A percentile compares a stretch with the other conserved stretches of the same genome.
phyloP scores from a whole-genome alignment of 1,139 yeast species.

The Hansenula sp. region DNA sequence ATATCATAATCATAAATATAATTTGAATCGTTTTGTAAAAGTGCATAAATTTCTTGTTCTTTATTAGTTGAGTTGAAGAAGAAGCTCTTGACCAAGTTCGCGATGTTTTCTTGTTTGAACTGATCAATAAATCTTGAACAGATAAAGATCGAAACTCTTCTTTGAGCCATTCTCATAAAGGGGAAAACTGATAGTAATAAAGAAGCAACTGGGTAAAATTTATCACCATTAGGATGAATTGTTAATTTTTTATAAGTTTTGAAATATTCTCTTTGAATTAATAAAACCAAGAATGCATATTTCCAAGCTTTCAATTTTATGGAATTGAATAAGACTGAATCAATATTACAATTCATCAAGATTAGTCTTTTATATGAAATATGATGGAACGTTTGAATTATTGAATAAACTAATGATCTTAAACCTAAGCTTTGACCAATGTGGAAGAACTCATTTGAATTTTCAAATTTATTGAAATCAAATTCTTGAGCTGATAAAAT shows the following conservation, averaged over 20 bases:
- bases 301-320: neutral
- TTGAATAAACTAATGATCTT: slow-evolving; percentile 6
- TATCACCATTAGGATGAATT: neutral
- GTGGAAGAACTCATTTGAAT: slow-evolving; percentile 5
- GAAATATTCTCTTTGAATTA: neutral
- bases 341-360: slow-evolving; percentile 7
- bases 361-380: slow-evolving; percentile 12
- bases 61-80: no score
- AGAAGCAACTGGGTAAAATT: neutral
- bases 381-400: slow-evolving; percentile 12
- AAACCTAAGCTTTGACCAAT: slow-evolving; percentile 8
- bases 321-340: neutral
- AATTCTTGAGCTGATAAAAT: slow-evolving; percentile 3
- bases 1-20: neutral
- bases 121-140: neutral
- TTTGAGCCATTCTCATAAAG: neutral
- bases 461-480: slow-evolving; percentile 6
- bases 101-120: neutral
- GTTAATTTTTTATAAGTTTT: neutral
- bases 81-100: no score
- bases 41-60: neutral
- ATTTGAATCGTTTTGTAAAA: no score
- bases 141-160: neutral
- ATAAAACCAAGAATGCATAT: neutral
- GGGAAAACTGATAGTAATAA: neutral